Evolutionary conservation across 2,329 filamentous ascomycete species (phyloP).

Genomic region (Parastagonospora nodorum): DNA sequence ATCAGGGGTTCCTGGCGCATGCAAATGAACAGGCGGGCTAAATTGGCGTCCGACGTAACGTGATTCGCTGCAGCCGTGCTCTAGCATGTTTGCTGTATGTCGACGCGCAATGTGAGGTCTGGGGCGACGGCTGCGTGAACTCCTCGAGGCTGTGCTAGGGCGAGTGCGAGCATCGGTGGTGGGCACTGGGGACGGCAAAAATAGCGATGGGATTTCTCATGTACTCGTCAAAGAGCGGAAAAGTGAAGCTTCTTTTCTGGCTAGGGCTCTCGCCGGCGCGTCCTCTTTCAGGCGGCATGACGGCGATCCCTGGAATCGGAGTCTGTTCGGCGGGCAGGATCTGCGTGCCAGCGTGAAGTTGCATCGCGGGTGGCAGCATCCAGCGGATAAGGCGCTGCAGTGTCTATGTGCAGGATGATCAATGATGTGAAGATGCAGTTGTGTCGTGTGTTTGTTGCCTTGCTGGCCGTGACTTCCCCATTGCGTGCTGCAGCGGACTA

Average conservation of each 20-base stretch:
- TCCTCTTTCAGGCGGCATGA: neutral
- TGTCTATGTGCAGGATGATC: too few relatives aligned
- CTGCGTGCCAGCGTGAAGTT: neutral
- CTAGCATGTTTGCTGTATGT: conserved; percentile 16
- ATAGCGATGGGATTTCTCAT: conserved; percentile 5
- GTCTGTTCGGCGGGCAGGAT: conserved; percentile 15
- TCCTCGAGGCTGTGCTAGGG: neutral
- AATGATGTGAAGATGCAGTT: too few relatives aligned
- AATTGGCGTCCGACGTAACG: conserved; percentile 17
- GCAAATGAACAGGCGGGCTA: conserved; percentile 40
- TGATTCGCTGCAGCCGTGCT: conserved; percentile 2
- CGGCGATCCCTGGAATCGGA: conserved; percentile 14
- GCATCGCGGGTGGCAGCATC: neutral
- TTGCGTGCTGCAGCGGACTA: too few relatives aligned
- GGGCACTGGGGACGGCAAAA: too few relatives aligned
- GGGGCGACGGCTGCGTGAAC: neutral
- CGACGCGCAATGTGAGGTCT: neutral
- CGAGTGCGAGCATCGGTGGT: too few relatives aligned
- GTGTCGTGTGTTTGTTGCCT: too few relatives aligned
- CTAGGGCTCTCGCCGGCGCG: conserved; percentile 6
- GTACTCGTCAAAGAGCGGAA: conserved; percentile 8
- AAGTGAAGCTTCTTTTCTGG: conserved; percentile 10
- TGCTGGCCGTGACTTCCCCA: too few relatives aligned
- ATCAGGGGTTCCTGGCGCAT: conserved; percentile 24
- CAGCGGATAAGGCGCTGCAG: neutral